Conservation (phyloP, 2,329 filamentous ascomycete genomes). For the Fusarium burgessii region DNA sequence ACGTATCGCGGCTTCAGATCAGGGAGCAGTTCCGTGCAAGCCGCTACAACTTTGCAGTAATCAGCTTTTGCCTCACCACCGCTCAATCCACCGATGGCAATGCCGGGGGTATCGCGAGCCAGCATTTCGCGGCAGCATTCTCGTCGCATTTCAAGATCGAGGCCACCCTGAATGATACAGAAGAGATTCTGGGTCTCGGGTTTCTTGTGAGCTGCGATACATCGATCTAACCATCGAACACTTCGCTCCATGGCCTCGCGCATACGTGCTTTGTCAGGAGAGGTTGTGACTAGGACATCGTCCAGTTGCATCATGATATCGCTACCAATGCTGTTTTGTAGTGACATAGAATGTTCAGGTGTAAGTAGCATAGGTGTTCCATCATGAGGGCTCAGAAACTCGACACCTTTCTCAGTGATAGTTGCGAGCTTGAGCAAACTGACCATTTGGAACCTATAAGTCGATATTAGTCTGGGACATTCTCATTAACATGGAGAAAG, state of each 20-base stretch:
- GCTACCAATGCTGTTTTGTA: conserved; percentile 97
- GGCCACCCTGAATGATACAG: conserved; percentile 96
- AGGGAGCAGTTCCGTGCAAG: conserved; percentile 87
- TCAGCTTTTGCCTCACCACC: conserved; percentile 95
- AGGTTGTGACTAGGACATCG: conserved; percentile 96
- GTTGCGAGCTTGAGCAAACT: conserved; percentile 92
- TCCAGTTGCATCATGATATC: conserved; percentile 99
- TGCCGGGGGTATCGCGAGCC: conserved; percentile 89
- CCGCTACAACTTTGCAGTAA: conserved; percentile 89
- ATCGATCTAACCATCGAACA: conserved; percentile 95
- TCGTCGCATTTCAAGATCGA: conserved; percentile 86
- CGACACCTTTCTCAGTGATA: conserved; percentile 94
- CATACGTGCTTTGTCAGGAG: conserved; percentile 88
- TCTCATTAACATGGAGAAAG: not conserved
- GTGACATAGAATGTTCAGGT: conserved; percentile 93
- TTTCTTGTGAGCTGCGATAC: conserved; percentile 88
- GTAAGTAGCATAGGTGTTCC: conserved; percentile 96
- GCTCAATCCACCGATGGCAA: conserved; percentile 94
- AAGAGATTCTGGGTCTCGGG: conserved; percentile 91
- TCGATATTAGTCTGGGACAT: conserved; percentile 13
- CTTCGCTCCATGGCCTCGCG: conserved; percentile 94
- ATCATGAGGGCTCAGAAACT: conserved; percentile 96
- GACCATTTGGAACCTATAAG: conserved; percentile 97
- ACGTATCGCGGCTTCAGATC: conserved; percentile 97
- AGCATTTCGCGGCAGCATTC: conserved; percentile 92